A percentile compares a stretch with the other conserved stretches of the same genome.
Conservation (phyloP, 2,329 filamentous ascomycete genomes). For the Cladosporium sp. region DNA sequence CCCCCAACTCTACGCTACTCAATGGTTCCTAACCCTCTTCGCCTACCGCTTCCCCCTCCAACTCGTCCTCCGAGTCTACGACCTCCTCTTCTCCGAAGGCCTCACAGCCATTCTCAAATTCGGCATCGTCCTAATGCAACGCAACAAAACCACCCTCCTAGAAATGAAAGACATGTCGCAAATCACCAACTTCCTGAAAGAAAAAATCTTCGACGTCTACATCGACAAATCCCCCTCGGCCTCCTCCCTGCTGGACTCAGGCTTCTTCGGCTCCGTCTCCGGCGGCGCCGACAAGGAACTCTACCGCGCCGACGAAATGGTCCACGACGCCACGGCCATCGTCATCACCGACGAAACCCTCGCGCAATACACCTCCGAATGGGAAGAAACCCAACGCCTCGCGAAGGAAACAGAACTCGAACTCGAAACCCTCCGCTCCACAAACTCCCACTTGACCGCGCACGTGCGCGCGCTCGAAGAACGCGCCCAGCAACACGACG, state of each 20-base stretch:
- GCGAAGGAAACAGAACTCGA: conserved; percentile 82
- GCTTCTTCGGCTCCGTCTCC: conserved; percentile 92
- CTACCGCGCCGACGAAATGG: conserved; percentile 88
- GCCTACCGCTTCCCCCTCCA: conserved; percentile 96
- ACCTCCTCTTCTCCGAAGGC: conserved; percentile 89
- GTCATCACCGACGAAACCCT: conserved; percentile 80
- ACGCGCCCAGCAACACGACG: conserved; percentile 79
- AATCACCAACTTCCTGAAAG: conserved; percentile 85
- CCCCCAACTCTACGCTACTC: conserved; percentile 90
- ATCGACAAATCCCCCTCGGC: conserved; percentile 90
- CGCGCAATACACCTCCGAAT: conserved; percentile 75
- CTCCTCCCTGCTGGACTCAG: conserved; percentile 89
- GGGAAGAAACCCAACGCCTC: conserved; percentile 81
- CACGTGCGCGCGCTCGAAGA: conserved; percentile 84
- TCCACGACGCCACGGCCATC: conserved; percentile 85
- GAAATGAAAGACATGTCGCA: conserved; percentile 86
- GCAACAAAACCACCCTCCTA: conserved; percentile 74
- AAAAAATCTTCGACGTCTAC: conserved; percentile 92
- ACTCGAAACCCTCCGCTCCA: conserved; percentile 64
- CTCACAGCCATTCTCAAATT: conserved; percentile 87
- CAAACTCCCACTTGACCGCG: conserved; percentile 62
- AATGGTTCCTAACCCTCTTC: conserved; percentile 99
- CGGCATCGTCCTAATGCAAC: conserved; percentile 91
- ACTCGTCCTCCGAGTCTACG: conserved; percentile 92
- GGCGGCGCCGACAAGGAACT: conserved; percentile 90